A percentile compares a stretch with the other conserved stretches of the same genome.
phyloP scores from a whole-genome alignment of 2,329 filamentous ascomycete genomes.

The Didymella glomerata region DNA sequence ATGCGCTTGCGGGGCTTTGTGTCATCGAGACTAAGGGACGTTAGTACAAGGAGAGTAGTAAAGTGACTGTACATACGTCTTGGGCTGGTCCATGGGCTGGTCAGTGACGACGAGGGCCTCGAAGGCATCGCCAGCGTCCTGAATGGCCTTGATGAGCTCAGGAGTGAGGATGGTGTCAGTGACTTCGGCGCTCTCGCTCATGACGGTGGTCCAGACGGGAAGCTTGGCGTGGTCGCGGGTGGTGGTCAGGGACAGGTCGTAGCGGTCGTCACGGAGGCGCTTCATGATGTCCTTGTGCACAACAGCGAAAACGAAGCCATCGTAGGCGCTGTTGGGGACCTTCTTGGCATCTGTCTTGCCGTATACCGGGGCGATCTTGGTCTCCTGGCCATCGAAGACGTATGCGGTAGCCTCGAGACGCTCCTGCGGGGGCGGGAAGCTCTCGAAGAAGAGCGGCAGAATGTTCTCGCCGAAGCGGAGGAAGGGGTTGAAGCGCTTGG shows the following conservation, averaged over 20 bases:
- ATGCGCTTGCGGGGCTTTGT: slow-evolving; percentile 85
- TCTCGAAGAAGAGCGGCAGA: slow-evolving; percentile 82
- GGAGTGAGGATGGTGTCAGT: slow-evolving; percentile 85
- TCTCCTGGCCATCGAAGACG: slow-evolving; percentile 91
- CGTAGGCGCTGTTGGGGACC: slow-evolving; percentile 70
- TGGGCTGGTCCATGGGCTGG: slow-evolving; percentile 86
- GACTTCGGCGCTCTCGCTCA: slow-evolving; percentile 96
- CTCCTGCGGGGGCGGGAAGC: slow-evolving; percentile 73
- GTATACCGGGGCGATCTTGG: slow-evolving; percentile 73
- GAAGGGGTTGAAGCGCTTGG: slow-evolving; percentile 87
- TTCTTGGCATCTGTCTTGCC: slow-evolving; percentile 70
- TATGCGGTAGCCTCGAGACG: slow-evolving; percentile 79
- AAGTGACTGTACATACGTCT: slow-evolving; percentile 67
- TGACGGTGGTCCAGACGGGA: slow-evolving; percentile 87
- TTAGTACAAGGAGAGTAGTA: slow-evolving; percentile 13
- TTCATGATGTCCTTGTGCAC: slow-evolving; percentile 97
- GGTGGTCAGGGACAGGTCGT: slow-evolving; percentile 89
- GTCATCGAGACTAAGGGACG: slow-evolving; percentile 74
- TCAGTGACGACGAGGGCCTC: slow-evolving; percentile 91
- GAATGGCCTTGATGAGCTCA: slow-evolving; percentile 83
- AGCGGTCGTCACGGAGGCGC: slow-evolving; percentile 86
- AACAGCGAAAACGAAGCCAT: slow-evolving; percentile 92
- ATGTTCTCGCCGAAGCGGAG: slow-evolving; percentile 71
- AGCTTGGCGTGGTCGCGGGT: slow-evolving; percentile 94
- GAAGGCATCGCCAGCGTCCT: slow-evolving; percentile 74